Conservation (phyloP, 1,284 basidiomycete species). For the Boletellus sp. region DNA sequence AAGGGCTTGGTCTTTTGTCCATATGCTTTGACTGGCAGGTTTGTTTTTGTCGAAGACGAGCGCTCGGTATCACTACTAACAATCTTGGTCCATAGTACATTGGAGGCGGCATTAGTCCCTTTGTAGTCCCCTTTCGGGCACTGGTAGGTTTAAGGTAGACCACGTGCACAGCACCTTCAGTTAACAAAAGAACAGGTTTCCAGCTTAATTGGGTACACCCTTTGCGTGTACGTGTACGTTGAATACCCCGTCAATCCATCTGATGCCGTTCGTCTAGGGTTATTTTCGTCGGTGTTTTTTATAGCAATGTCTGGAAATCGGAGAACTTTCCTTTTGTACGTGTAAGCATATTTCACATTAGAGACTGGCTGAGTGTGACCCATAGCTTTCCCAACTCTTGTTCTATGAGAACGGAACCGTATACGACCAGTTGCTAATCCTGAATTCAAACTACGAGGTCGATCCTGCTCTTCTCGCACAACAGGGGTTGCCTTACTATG, state of each 20-base stretch:
- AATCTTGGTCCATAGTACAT: constrained; percentile 38
- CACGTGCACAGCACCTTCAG: fast-evolving
- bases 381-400: constrained; percentile 46
- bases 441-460: constrained; percentile 47
- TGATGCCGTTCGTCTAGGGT: constrained; percentile 29
- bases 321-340: constrained; percentile 47
- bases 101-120: constrained; percentile 38
- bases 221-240: constrained; percentile 40
- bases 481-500: constrained; percentile 40
- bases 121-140: constrained; percentile 43
- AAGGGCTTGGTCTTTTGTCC: constrained; percentile 49
- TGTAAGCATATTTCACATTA: neutral
- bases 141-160: constrained; percentile 24
- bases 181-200: constrained; percentile 34
- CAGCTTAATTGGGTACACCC: constrained; percentile 39
- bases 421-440: constrained; percentile 46
- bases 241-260: neutral
- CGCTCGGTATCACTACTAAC: neutral
- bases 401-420: constrained; percentile 49
- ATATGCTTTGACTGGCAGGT: constrained; percentile 57
- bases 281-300: constrained; percentile 41
- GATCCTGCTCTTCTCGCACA: constrained; percentile 41
- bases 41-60: neutral
- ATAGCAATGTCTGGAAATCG: constrained; percentile 47
- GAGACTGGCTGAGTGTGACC: neutral